These are phyloP conservation scores for Entomophthora muscae DNA, from an alignment of 371 early-diverging fungal species.

Conservation along the genomic window DNA sequence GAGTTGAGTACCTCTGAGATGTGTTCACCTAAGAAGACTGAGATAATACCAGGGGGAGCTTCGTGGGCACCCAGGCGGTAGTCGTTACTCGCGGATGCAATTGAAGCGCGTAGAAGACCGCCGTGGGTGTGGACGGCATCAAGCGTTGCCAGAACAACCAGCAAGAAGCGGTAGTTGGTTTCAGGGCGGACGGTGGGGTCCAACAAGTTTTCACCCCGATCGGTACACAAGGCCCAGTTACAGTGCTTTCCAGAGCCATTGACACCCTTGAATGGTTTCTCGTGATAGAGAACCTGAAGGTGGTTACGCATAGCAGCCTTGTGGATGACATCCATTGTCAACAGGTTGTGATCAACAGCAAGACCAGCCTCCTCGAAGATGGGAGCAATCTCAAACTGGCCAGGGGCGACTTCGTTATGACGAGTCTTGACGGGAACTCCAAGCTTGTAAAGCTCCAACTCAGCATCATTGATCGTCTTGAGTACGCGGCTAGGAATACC, in stretches of 20 bases:
- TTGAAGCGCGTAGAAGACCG: slow-evolving; percentile 70
- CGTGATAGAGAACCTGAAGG: slow-evolving; percentile 93
- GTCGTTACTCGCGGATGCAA: slow-evolving; percentile 87
- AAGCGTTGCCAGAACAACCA: slow-evolving; percentile 77
- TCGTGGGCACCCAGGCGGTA: slow-evolving; percentile 96
- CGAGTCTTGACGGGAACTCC: slow-evolving; percentile 97
- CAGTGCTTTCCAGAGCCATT: slow-evolving; percentile 98
- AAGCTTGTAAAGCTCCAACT: slow-evolving; percentile 78
- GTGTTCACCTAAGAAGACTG: slow-evolving; percentile 90
- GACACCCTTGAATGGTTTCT: slow-evolving; percentile 97
- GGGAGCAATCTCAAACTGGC: slow-evolving; percentile 94
- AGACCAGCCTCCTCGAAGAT: slow-evolving; percentile 90
- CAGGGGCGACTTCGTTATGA: slow-evolving; percentile 98
- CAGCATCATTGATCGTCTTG: slow-evolving; percentile 79
- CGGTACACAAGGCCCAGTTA: slow-evolving; percentile 96
- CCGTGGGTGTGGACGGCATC: slow-evolving; percentile 83
- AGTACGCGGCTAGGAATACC: slow-evolving; percentile 86
- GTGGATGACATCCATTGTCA: slow-evolving; percentile 92
- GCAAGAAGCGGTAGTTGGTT: slow-evolving; percentile 89
- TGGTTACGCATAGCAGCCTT: slow-evolving; percentile 93
- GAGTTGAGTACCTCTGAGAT: slow-evolving; percentile 82
- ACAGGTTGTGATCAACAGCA: slow-evolving; percentile 97
- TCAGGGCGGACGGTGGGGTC: slow-evolving; percentile 86
- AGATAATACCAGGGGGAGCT: slow-evolving; percentile 94
- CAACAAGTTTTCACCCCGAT: slow-evolving; percentile 85